Evolutionary conservation across 2,329 filamentous ascomycete species (phyloP).

Genomic region (Pseudogymnoascus sp.): DNA sequence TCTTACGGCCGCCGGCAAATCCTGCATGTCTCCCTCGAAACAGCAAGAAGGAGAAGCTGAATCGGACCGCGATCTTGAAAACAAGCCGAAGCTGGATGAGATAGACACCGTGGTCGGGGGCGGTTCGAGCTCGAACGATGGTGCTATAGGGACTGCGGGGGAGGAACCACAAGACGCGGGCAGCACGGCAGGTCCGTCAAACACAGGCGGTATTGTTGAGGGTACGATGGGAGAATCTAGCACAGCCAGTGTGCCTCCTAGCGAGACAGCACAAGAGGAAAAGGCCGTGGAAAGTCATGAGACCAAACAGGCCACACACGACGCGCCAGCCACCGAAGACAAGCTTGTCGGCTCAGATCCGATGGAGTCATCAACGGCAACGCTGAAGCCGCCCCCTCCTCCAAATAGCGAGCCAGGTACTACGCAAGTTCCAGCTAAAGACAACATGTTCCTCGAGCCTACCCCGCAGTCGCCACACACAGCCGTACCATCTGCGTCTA

Average conservation of each 20-base stretch:
- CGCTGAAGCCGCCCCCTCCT: constrained; percentile 23
- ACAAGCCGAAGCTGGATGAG: constrained; percentile 1
- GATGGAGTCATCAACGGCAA: constrained; percentile 30
- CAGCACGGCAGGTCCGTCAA: constrained; percentile 5
- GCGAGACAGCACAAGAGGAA: background rate
- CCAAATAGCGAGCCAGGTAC: background rate
- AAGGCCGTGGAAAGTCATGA: background rate
- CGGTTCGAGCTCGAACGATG: background rate
- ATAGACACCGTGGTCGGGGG: background rate
- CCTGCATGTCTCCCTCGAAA: constrained; percentile 8
- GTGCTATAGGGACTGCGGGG: background rate
- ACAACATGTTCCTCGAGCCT: constrained; percentile 38
- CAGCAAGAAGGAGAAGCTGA: constrained; percentile 8
- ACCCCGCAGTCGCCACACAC: constrained; percentile 37
- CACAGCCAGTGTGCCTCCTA: background rate
- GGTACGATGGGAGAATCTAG: background rate
- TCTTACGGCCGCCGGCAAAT: background rate
- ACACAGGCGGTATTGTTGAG: background rate
- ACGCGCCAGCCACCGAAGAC: constrained; percentile 7
- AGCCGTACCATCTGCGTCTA: constrained; percentile 31
- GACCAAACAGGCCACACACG: background rate
- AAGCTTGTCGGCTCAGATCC: constrained; percentile 13
- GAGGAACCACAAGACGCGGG: background rate
- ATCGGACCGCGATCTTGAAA: constrained; percentile 2
- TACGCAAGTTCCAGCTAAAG: constrained; percentile 15